Evolutionary conservation across 1,284 basidiomycete genomes (phyloP), one percentile per base, ranked within the genome.

Genomic region (Phellinidium pouzarii): DNA sequence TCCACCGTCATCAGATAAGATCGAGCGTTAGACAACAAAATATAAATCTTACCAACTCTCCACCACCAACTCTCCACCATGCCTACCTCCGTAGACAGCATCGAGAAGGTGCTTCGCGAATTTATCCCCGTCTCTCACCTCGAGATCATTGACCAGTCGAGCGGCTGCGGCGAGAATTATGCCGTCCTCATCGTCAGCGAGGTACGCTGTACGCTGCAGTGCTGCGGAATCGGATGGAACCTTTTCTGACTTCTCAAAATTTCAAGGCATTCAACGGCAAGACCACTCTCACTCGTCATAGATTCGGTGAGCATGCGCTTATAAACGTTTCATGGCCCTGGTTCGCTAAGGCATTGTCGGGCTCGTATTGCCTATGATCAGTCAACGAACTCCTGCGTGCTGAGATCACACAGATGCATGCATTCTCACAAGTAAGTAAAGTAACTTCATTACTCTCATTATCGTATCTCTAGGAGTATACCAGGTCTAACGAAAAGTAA

Each of bases 151-250:
- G 87, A 90, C 63, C 75, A 79, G 59, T 89, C 87, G 0, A 85
- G 72, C 59, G 87, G 87, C 4, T 91, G 87, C 59, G 87, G 87
- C 1, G 80, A 87, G 59, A 89, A 74, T 62, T 91, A 88, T 61
- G 69, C 77, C 0, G 76, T 91, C 34, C 63, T 87, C 23, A 74
- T 91, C 31, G 87, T 91, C 58, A 88, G 85, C 70, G 78, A 84
- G 61, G 86, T 84, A 56, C 40, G 74, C 66, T 20, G 37, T 40
- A 17, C 26, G 42, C 44, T 43, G 12, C 20, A 17, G 43, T 40
- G 11, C 11, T 8, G 14, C 58, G 54, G 19, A 53, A 38, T 44
- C 27, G 23, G 20, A 11, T 48, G n/a, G 42, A 22, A 29, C 27
- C 26, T 17, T 38, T 23, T 48, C 27, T 19, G 11, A 11, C 20